Percentiles rank a stretch among this genome's conserved stretches.
Conservation (phyloP, 2,329 filamentous ascomycete species). For the Amesomyces nigricolor region DNA sequence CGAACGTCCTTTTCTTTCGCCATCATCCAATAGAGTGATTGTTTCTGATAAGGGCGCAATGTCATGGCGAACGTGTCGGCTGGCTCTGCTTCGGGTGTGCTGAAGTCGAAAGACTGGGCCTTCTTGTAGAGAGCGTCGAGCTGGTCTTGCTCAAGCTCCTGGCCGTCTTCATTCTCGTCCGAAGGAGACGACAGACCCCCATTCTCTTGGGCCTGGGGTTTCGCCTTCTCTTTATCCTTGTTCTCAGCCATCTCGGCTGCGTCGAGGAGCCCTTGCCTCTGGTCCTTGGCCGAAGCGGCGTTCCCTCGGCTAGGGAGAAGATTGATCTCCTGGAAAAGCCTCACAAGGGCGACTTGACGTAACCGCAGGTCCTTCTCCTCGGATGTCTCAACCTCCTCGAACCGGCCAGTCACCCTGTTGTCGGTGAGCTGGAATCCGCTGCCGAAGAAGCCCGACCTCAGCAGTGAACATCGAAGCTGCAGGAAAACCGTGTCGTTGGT, state of each 20-base stretch:
- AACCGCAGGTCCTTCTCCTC: constrained; percentile 81
- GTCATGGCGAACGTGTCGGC: constrained; percentile 75
- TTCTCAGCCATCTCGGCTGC: constrained; percentile 87
- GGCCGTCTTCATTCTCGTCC: constrained; percentile 74
- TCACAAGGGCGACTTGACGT: constrained; percentile 81
- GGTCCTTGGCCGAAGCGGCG: constrained; percentile 67
- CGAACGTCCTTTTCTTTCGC: constrained; percentile 80
- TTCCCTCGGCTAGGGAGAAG: constrained; percentile 71
- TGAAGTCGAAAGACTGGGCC: constrained; percentile 93
- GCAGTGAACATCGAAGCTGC: constrained; percentile 73
- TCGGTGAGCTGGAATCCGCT: constrained; percentile 56
- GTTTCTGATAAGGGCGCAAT: constrained; percentile 88
- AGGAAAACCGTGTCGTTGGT: constrained; percentile 95
- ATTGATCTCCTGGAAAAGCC: constrained; percentile 83
- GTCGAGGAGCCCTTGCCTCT: constrained; percentile 75
- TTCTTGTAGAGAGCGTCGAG: constrained; percentile 92
- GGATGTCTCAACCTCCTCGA: constrained; percentile 76
- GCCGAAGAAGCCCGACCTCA: constrained; percentile 67
- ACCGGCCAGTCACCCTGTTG: constrained; percentile 68
- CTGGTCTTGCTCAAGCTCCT: constrained; percentile 91
- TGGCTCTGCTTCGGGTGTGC: constrained; percentile 80
- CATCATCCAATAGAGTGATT: constrained; percentile 95
- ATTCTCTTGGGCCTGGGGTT: constrained; percentile 29
- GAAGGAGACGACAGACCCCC: constrained; percentile 47
- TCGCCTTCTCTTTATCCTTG: constrained; percentile 52